Conservation (phyloP, 2,329 filamentous ascomycete species). For the Fusarium sp. region DNA sequence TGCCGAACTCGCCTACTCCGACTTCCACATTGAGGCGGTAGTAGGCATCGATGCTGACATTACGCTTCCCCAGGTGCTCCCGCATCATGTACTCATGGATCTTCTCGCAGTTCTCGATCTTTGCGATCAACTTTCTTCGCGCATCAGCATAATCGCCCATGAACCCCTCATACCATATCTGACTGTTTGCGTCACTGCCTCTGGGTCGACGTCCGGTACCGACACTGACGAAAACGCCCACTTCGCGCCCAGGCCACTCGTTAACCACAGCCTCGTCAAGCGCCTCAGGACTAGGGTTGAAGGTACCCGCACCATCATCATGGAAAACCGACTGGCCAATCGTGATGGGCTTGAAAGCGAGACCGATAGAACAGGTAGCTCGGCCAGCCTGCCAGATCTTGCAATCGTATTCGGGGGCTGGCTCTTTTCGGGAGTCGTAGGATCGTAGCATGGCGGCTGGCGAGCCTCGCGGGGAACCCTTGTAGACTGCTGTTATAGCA, state of each 20-base stretch:
- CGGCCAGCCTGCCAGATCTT: slow-evolving; percentile 97
- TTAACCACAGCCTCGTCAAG: slow-evolving; percentile 92
- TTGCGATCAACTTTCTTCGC: slow-evolving; percentile 82
- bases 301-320: slow-evolving; percentile 91
- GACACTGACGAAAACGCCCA: slow-evolving; percentile 92
- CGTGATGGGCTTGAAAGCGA: slow-evolving; percentile 96
- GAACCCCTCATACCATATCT: slow-evolving; percentile 95
- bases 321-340: slow-evolving; percentile 95
- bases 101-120: slow-evolving; percentile 94
- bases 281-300: slow-evolving; percentile 87
- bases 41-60: slow-evolving; percentile 90
- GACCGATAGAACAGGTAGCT: slow-evolving; percentile 89
- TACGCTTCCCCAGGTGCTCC: slow-evolving; percentile 80
- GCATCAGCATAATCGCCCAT: slow-evolving; percentile 94
- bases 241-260: slow-evolving; percentile 93
- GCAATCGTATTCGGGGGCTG: slow-evolving; percentile 90
- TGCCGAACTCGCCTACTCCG: slow-evolving; percentile 95
- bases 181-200: slow-evolving; percentile 74
- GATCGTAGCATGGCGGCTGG: slow-evolving; percentile 84
- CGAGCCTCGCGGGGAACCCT: slow-evolving; percentile 78
- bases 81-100: slow-evolving; percentile 89
- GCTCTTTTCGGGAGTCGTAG: slow-evolving; percentile 94
- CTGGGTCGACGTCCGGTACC: slow-evolving; percentile 89
- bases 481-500: slow-evolving; percentile 90
- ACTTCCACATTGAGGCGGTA: slow-evolving; percentile 97